Evolutionary conservation across 139 green algal species (phyloP), one percentile per base, ranked within the genome.

Genomic region (Haematococcus lacustris): DNA sequence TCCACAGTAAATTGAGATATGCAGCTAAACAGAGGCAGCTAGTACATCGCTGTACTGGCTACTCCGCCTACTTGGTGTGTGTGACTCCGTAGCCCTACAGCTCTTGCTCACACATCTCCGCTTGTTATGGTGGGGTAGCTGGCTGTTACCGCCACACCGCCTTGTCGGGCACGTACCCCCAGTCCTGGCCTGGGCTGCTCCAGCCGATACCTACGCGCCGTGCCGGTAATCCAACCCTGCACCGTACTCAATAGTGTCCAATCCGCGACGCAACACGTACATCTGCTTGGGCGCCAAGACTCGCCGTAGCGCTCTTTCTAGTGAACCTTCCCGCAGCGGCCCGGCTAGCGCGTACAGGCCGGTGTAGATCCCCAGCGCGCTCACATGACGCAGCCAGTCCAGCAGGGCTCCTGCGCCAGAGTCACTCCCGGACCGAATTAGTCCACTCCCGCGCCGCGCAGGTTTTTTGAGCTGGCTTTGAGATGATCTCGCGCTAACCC

Each of bases 301-400:
- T 28, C 5, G 26, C 57, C 17, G 21, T 28, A 9, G 57, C 17
- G 5, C 25, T 32, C 57, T 28, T 32, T 9, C 23, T 65, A 9
- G 5, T 30, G 57, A 28, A 32, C 21, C 57, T 33, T 28, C 26
- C 35, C 35, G 6, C 2, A 76, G 69, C 4, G 75, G 69, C 33
- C 25, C 51, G 28, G 77, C 34, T 28, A 81, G 30, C 1, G 37
- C n/a, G 65, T 87, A 60, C 28, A 83, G 51, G 0, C 61, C 73
- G 0, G 81, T 85, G 80, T 89, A 93, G 0, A 66, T 53, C 0
- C 67, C 84, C 13, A 94, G 77, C 28, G 51, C 76, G 1, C 47
- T 47, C 21, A 92, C 87, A 71, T 94, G 89, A 51, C 70, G 40
- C 60, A 87, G 35, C 87, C 87, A 94, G 74, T 92, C 81, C 13